Conservation (phyloP, 768 basidiomycete genomes). For the Macrocybe gigantea region DNA sequence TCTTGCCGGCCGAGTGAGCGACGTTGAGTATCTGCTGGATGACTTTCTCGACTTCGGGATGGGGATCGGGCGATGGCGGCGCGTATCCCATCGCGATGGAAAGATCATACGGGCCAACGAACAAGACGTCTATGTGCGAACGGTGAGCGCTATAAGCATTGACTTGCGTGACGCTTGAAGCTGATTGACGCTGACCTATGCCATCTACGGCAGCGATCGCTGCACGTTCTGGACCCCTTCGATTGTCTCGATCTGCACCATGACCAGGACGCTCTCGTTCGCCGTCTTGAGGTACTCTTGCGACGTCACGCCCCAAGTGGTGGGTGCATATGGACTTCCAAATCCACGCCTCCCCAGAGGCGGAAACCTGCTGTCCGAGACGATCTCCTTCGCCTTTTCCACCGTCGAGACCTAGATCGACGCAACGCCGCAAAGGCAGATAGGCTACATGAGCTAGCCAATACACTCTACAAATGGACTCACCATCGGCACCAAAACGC, state of each 20-base stretch:
- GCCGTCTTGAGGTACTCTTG: slow-evolving; percentile 49
- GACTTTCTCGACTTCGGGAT: slow-evolving; percentile 54
- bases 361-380: slow-evolving; percentile 54
- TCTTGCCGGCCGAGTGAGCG: slow-evolving; percentile 52
- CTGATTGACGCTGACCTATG: slow-evolving; percentile 38
- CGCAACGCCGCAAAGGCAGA: neutral
- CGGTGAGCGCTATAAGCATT: neutral
- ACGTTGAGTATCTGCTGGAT: slow-evolving; percentile 48
- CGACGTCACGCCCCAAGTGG: slow-evolving; percentile 45
- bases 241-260: slow-evolving; percentile 63
- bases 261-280: slow-evolving; percentile 48
- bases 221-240: slow-evolving; percentile 56
- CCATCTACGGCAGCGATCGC: slow-evolving; percentile 59
- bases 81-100: slow-evolving; percentile 58
- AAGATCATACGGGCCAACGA: slow-evolving; percentile 64
- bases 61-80: slow-evolving; percentile 56
- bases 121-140: slow-evolving; percentile 22
- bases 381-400: slow-evolving; percentile 51
- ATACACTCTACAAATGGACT: slow-evolving; percentile 1
- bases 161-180: slow-evolving; percentile 18
- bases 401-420: slow-evolving; percentile 46
- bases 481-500: slow-evolving; percentile 67
- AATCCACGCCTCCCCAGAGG: slow-evolving; percentile 58
- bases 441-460: neutral
- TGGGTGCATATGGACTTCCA: slow-evolving; percentile 59